phyloP scores from a whole-genome alignment of 2,329 filamentous ascomycete genomes.

The Ceratocystis harringtonii region DNA sequence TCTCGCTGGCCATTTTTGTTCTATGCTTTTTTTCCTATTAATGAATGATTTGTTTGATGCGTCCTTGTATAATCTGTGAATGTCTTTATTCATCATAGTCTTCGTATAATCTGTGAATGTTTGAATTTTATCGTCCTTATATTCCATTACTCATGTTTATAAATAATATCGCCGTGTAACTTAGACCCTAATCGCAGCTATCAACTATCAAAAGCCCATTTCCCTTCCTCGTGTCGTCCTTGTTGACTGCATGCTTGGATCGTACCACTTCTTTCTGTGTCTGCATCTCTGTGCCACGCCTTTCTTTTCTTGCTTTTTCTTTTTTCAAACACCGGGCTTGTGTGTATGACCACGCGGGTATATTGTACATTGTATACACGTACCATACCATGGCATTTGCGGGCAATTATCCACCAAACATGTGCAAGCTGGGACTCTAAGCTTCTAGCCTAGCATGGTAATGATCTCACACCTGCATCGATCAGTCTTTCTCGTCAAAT shows the following conservation, averaged over 20 bases:
- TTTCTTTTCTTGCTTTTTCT: background rate
- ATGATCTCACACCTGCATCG: background rate
- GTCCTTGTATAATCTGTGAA: background rate
- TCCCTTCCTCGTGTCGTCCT: background rate
- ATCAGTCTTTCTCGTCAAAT: background rate
- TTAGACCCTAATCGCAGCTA: background rate
- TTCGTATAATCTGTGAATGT: background rate
- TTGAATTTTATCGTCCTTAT: background rate
- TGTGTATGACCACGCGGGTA: too few species aligned
- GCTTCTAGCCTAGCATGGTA: background rate
- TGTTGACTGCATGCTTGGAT: background rate
- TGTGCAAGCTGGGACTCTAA: background rate
- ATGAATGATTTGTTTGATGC: constrained; percentile 5
- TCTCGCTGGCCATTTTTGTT: background rate
- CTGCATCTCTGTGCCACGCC: background rate
- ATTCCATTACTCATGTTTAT: background rate
- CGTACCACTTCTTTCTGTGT: background rate
- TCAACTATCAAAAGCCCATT: background rate
- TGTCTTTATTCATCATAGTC: background rate
- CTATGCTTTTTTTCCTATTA: background rate
- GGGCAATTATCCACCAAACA: background rate
- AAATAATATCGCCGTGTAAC: background rate
- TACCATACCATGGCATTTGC: too few species aligned
- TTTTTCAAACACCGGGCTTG: too few species aligned
- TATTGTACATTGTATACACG: too few species aligned